Evolutionary conservation across 2,329 filamentous ascomycete genomes (phyloP).

Genomic region (Colletotrichum ledebouriae): DNA sequence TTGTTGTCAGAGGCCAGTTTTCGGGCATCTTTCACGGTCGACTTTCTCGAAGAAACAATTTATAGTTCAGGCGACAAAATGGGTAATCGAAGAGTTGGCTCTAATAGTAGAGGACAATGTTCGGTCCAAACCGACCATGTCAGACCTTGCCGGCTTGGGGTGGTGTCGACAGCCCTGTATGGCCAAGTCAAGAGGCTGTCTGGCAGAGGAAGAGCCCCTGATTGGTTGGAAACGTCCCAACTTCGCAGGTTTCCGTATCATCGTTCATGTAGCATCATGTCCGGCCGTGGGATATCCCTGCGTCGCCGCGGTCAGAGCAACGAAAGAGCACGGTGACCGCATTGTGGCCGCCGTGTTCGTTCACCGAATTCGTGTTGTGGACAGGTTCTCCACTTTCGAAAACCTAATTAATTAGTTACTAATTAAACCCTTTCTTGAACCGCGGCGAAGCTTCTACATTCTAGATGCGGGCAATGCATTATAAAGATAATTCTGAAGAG

Average conservation of each 20-base stretch:
- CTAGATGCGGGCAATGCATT: background rate
- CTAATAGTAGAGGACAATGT: conserved; percentile 10
- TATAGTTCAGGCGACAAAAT: background rate
- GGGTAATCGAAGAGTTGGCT: conserved; percentile 15
- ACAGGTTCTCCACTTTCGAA: background rate
- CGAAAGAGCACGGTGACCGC: conserved; percentile 8
- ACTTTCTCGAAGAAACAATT: conserved; percentile 3
- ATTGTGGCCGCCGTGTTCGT: conserved; percentile 21
- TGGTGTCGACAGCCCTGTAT: conserved; percentile 2
- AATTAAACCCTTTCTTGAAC: background rate
- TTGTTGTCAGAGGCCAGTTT: background rate
- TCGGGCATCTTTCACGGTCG: background rate
- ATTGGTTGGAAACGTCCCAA: conserved; percentile 29
- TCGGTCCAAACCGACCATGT: conserved; percentile 29
- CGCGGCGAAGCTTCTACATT: background rate
- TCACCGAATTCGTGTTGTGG: conserved; percentile 18
- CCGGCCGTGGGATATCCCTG: conserved; percentile 22
- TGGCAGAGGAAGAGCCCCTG: background rate
- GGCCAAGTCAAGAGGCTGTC: conserved; percentile 13
- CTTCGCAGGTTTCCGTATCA: conserved; percentile 6
- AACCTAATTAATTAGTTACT: background rate
- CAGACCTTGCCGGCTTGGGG: conserved; percentile 14
- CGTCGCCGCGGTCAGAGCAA: conserved; percentile 17
- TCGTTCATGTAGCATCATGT: conserved; percentile 21
- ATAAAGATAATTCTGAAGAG: too few relatives aligned